Base-by-base conservation (phyloP, 192 early-diverging fungal genomes). In the Linnemannia hyalina region DNA sequence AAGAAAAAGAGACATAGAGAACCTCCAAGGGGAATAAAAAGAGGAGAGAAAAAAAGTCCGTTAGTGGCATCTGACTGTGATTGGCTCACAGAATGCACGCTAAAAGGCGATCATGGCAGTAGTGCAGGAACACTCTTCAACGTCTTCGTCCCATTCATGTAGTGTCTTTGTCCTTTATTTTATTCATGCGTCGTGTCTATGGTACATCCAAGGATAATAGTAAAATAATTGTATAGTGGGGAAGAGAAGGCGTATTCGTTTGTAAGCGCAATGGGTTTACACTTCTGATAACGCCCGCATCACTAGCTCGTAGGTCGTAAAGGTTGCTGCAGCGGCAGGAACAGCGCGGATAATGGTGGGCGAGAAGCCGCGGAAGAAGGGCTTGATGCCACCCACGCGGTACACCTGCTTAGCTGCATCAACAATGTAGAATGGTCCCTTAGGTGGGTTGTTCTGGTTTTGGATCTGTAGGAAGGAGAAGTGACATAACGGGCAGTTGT, bases 251-350 rank as follows among this genome's bases (percentile, higher is more conserved):
- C 16, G 20, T 16, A 52, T 52, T 46, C 13, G 44, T 46, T 13
- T 46, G 38, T 40, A 20, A 18, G 4, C 20, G 4, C 52, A 6
- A 23, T 26, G 55, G 5, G 29, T 42, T 26, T 71, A 71, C 41
- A 40, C 40, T 40, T 20, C 73, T 23, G 79, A 86, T 22, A 90
- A 40, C 6, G 88, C 75, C 41, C 92, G 70, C 88, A 93, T 92
- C 22, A 84, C 84, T 60, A 95, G 82, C 77, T 96, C 95, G 73
- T 96, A 96, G 0, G 94, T 90, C 36, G 93, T 91, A 88, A 96
- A 96, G 3, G 95, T 96, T 26, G 92, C 92, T 23, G 90, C 95
- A 26, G 95, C 95, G n/a, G 95, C 95, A 36, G 95, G 95, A 47
- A 95, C 88, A 74, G 91, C 92, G 75, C 88, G 86, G 54, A 92